Percentiles rank a stretch among this genome's conserved stretches.
phyloP scores from a whole-genome alignment of 805 yeast species.

The Scheffersomyces coipomensis region DNA sequence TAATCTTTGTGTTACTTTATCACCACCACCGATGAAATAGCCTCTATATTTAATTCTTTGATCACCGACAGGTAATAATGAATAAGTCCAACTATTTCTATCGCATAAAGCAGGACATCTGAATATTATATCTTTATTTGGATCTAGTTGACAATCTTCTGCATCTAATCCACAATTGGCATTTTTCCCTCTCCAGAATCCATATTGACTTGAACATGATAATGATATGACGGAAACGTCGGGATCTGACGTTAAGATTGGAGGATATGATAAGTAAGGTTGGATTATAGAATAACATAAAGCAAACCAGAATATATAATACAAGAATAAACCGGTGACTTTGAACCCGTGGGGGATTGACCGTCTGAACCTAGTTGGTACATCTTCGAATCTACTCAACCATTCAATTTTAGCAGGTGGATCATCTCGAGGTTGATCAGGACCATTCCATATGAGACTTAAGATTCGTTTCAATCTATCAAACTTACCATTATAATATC shows the following conservation, averaged over 20 bases:
- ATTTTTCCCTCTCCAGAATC: constrained; percentile 75
- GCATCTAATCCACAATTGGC: constrained; percentile 75
- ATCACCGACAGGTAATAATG: constrained; percentile 72
- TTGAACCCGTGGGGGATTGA: constrained; percentile 23
- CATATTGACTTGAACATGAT: constrained; percentile 45
- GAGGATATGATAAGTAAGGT: constrained; percentile 47
- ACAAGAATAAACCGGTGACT: constrained; percentile 30
- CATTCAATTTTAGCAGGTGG: constrained; percentile 39
- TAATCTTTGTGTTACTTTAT: constrained; percentile 6
- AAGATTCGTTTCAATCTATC: no score
- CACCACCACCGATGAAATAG: constrained; percentile 78
- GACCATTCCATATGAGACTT: constrained; percentile 55
- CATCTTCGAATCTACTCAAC: constrained; percentile 27
- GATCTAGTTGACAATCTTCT: constrained; percentile 47
- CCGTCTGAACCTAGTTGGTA: constrained; percentile 38
- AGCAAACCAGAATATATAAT: constrained; percentile 48
- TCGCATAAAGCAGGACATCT: constrained; percentile 91
- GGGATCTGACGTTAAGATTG: constrained; percentile 20
- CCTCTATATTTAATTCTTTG: constrained; percentile 66
- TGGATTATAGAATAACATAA: constrained; percentile 34
- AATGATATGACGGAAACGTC: constrained; percentile 38
- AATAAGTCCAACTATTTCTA: constrained; percentile 71
- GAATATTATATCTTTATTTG: constrained; percentile 49
- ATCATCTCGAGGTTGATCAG: constrained; percentile 44
- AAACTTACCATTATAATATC: background rate